phyloP scores from a whole-genome alignment of 345 rosid genomes.

The Citrus medica region DNA sequence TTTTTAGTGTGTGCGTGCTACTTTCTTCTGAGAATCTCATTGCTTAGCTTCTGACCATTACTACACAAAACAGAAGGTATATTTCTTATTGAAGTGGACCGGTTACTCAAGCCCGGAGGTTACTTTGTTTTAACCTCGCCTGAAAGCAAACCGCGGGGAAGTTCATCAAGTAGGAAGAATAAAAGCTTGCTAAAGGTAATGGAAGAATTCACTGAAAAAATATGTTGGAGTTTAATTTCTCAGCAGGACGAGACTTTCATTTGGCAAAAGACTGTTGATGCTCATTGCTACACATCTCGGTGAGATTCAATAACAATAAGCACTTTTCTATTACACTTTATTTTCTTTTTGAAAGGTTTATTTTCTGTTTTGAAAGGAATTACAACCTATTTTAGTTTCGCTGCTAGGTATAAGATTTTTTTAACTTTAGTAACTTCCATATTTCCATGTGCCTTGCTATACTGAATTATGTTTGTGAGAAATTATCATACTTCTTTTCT shows the following conservation, averaged over 20 bases:
- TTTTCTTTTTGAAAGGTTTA: not conserved
- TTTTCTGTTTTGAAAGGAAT: not conserved
- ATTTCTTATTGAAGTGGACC: constrained; percentile 89
- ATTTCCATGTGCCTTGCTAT: not conserved
- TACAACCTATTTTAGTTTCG: not conserved
- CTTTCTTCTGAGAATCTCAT: constrained; percentile 6
- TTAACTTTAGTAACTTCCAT: not conserved
- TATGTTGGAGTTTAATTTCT: constrained; percentile 84
- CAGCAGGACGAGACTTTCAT: constrained; percentile 96
- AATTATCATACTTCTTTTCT: not conserved
- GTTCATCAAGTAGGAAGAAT: constrained; percentile 44
- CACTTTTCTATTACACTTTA: not conserved
- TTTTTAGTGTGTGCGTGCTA: not conserved
- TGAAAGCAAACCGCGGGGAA: constrained; percentile 54
- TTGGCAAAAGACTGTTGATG: constrained; percentile 88
- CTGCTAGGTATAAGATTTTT: not conserved
- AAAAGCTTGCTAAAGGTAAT: constrained; percentile 48
- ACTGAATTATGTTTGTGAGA: not conserved
- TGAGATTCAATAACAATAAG: constrained; percentile 28
- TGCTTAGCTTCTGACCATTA: constrained; percentile 18
- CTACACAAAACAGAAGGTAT: constrained; percentile 62
- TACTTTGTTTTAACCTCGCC: constrained; percentile 90
- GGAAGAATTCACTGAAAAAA: constrained; percentile 61
- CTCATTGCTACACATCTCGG: constrained; percentile 64
- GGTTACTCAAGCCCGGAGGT: constrained; percentile 93